Evolutionary conservation across 2,329 filamentous ascomycete species (phyloP), one percentile per base, ranked within the genome.

Genomic region (Apiospora malaysiana): DNA sequence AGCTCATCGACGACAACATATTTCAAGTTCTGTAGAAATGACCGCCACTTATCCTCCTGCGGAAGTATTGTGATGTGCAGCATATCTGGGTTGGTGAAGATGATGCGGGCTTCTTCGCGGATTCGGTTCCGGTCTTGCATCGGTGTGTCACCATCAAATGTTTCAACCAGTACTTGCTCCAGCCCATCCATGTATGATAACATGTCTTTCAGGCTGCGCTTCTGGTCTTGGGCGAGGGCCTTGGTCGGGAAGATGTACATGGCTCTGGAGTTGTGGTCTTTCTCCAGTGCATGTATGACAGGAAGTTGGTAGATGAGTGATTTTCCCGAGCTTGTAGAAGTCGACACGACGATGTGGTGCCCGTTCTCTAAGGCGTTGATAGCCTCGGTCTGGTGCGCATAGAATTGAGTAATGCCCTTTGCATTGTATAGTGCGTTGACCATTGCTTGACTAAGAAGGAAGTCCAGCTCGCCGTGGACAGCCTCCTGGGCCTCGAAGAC

Each of bases 161-260:
- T 98, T 78, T 98, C 96, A 2, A 98, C 94, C 23, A 97, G 83
- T 0, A 91, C 84, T 56, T 93, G 86, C 77, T 94, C 90, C 27
- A 98, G 82, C 0, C 90, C 91, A 0, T 92, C 88, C 87, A 99
- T 93, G 76, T 92, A 97, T 0, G 88, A 83, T 72, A 98, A 84
- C 78, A 98, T 88, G 69, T 97, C 94, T 77, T 93, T 93, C 79
- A 99, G 85, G 75, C 94, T 97, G 75, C 94, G 89, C 75, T 92
- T 91, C 81, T 99, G 96, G 81, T 99, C 96, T 79, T 99, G 96
- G 0, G 96, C 95, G 21, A 99, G 83, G 1, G 96, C 96, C 82
- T 99, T 99, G 0, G 96, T 99, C 0, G 96, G 96, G 72, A 99
- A 99, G 46, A 99, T 97, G 79, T 98, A 98, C 91, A 99, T 94